Conservation (phyloP, 108 stramenopile genomes). For the Skeletonema costatum region DNA sequence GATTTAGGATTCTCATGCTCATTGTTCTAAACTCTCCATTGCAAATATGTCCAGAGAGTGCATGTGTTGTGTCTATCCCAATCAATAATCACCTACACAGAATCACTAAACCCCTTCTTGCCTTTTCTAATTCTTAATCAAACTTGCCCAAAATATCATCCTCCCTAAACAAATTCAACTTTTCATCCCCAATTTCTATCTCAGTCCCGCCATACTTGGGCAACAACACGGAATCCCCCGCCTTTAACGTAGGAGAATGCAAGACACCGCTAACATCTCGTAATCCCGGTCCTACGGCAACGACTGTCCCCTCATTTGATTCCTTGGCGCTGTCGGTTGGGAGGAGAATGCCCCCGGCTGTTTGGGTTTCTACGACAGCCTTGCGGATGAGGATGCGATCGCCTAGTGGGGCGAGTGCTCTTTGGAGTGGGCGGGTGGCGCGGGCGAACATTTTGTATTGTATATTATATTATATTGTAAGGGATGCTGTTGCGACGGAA, state of each 20-base stretch:
- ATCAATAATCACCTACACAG: not conserved
- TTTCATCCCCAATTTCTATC: slow-evolving; percentile 89
- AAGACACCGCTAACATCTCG: slow-evolving; percentile 76
- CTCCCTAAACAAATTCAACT: slow-evolving; percentile 91
- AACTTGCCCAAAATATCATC: slow-evolving; percentile 98
- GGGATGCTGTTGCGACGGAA: not conserved
- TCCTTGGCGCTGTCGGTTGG: slow-evolving; percentile 93
- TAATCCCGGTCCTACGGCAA: slow-evolving; percentile 96
- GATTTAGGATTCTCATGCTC: not conserved
- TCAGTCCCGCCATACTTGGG: slow-evolving; percentile 97
- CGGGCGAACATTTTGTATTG: slow-evolving; percentile 30
- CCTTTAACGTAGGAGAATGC: slow-evolving; percentile 65
- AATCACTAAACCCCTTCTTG: not conserved
- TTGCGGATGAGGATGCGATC: slow-evolving; percentile 95
- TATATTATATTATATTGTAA: not conserved
- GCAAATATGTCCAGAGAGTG: not conserved
- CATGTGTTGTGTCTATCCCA: not conserved
- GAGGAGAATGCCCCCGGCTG: slow-evolving; percentile 92
- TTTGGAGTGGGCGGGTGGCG: slow-evolving; percentile 52
- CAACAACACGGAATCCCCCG: slow-evolving; percentile 91
- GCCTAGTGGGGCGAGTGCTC: slow-evolving; percentile 89
- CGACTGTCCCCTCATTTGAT: slow-evolving; percentile 93
- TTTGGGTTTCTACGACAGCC: slow-evolving; percentile 87
- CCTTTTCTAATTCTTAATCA: slow-evolving; percentile 45
- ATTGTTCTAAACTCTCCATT: not conserved